Conservation (phyloP, 345 rosid genomes). For the Aethionema arabicum region DNA sequence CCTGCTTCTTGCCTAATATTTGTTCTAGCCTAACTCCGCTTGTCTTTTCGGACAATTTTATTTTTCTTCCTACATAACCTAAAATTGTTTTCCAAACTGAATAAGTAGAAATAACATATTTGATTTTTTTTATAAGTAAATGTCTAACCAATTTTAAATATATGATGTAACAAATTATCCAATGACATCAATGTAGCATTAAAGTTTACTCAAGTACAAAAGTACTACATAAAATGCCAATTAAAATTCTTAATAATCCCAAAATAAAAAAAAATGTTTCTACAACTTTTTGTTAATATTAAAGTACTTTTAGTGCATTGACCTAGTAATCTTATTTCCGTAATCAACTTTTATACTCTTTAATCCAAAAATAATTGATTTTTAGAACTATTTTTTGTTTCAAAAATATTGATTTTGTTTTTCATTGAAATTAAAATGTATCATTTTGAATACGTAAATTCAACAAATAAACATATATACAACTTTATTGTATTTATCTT, state of each 20-base stretch:
- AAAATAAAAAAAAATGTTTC: neutral
- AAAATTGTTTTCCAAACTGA: neutral
- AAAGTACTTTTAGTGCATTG: too few relatives aligned
- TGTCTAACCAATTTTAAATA: neutral
- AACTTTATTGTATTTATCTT: too few relatives aligned
- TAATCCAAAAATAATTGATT: too few relatives aligned
- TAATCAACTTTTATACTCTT: too few relatives aligned
- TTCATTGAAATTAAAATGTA: too few relatives aligned
- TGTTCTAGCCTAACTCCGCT: slow-evolving; percentile 23
- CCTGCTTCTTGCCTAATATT: slow-evolving; percentile 29
- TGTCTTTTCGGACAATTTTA: neutral
- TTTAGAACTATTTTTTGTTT: too few relatives aligned
- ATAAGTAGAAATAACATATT: neutral
- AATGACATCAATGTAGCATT: slow-evolving; percentile 5
- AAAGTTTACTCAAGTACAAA: neutral
- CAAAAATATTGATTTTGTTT: too few relatives aligned
- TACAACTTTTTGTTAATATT: too few relatives aligned
- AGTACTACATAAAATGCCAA: neutral
- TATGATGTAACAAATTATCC: neutral
- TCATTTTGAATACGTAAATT: too few relatives aligned
- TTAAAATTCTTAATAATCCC: too few relatives aligned
- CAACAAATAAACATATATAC: too few relatives aligned
- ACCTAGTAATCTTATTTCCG: too few relatives aligned
- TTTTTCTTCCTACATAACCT: neutral
- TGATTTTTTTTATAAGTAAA: neutral